Evolutionary conservation across 768 basidiomycete species (phyloP), one percentile per base, ranked within the genome.

Genomic region (Mrakia hoshinonis): DNA sequence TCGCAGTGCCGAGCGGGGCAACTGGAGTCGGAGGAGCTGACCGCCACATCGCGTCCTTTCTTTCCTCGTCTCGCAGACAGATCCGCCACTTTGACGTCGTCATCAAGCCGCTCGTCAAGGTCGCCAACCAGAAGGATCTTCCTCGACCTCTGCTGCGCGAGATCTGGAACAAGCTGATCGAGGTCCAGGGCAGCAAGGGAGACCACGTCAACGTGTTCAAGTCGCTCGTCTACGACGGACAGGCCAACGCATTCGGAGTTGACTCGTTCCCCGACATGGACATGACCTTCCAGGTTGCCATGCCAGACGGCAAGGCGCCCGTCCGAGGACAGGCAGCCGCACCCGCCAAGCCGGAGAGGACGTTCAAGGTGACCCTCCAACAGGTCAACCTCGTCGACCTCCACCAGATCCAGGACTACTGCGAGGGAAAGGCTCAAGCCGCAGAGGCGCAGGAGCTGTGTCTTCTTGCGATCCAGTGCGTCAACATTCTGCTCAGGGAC

Each of bases 151-250:
- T 58, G 6, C 55, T 58, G 7, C 29, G 55, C 24, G 55, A 58
- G 31, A 58, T 58, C 55, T 58, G 34, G 29, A 58, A 26, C 55
- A 26, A 58, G 55, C 34, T 58, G 18, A 34, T 58, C 29, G 34
- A 58, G 55, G 55, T 18, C 24, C 26, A 58, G 13, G 31, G 55
- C 31, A 58, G 20, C 6, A 34, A 26, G 2, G 55, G 55, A 18
- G 29, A 58, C 10, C 55, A 31, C 29, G 55, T 13, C 3, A 26
- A 26, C 18, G 55, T 58, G 29, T 58, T 58, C 55, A 58, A 58
- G 55, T 58, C 55, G 26, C 55, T 58, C 55, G 55, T 58, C 55
- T 58, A 31, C 55, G 55, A 58, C n/a, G 55, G 55, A 3, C 55
- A 58, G 29, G 29, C 26, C 10, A 58, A 58, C 31, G 55, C 55